These are phyloP conservation scores for Agaricus bisporus DNA, from an alignment of 768 basidiomycete genomes.

Conservation along the genomic window DNA sequence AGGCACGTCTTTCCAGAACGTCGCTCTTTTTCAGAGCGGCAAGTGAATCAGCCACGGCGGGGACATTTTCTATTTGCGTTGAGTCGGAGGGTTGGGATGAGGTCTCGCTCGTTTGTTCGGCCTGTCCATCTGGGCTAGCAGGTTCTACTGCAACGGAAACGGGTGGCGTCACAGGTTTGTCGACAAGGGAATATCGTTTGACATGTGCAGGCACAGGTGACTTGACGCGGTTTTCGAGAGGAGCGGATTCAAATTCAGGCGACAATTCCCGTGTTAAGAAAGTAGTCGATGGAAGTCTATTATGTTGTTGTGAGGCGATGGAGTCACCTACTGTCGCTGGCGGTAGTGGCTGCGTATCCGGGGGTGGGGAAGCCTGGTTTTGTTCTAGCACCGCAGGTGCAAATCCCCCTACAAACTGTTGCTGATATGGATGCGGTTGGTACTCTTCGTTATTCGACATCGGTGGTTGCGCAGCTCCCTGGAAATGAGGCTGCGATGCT, in stretches of 20 bases:
- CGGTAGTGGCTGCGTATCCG: slow-evolving; percentile 13
- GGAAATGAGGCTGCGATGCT: slow-evolving; percentile 24
- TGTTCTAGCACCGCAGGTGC: slow-evolving; percentile 25
- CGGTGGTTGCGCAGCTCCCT: slow-evolving; percentile 17
- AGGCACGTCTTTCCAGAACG: slow-evolving; percentile 83
- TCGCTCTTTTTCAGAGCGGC: slow-evolving; percentile 87
- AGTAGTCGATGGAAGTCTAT: slow-evolving; percentile 7
- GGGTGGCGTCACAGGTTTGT: slow-evolving; percentile 49
- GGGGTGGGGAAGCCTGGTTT: slow-evolving; percentile 9
- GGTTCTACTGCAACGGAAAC: slow-evolving; percentile 47
- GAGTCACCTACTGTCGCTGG: slow-evolving; percentile 16
- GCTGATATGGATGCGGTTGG: slow-evolving; percentile 14
- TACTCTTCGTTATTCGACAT: slow-evolving; percentile 19
- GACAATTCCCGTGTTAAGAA: slow-evolving; percentile 1
- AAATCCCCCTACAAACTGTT: slow-evolving; percentile 48
- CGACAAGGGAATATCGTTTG: slow-evolving; percentile 75
- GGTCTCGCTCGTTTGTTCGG: slow-evolving; percentile 20
- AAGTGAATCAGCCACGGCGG: slow-evolving; percentile 72
- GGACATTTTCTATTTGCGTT: slow-evolving; percentile 16
- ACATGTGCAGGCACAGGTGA: slow-evolving; percentile 55
- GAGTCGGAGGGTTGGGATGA: slow-evolving; percentile 29
- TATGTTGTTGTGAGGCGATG: slow-evolving; percentile 6
- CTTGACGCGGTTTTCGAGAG: not conserved
- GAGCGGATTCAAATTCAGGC: slow-evolving; percentile 2
- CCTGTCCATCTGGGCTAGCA: slow-evolving; percentile 34